phyloP scores from a whole-genome alignment of 768 basidiomycete genomes.

The Auriculariales sp. region DNA sequence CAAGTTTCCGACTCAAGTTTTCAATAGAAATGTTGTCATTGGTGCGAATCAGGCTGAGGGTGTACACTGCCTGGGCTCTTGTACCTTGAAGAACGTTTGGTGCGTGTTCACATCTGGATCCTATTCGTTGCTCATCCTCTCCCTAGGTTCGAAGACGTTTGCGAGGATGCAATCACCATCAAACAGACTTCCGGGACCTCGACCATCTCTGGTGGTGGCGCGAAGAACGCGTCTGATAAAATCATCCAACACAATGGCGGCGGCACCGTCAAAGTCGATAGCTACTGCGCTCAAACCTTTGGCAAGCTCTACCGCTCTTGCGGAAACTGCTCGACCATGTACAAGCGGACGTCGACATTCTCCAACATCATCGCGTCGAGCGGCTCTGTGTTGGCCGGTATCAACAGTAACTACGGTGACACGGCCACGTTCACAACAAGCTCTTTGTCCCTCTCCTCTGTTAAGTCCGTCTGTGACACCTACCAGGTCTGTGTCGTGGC shows the following conservation, averaged over 20 bases:
- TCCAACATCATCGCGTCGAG: constrained; percentile 1
- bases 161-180: constrained; percentile 27
- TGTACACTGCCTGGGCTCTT: constrained; percentile 20
- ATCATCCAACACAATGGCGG: constrained; percentile 5
- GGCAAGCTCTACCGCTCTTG: constrained; percentile 5
- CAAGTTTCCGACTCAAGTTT: too few relatives aligned
- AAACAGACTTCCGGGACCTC: constrained; percentile 10
- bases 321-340: constrained; percentile 5
- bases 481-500: not conserved
- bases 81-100: constrained; percentile 7
- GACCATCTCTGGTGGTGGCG: constrained; percentile 6
- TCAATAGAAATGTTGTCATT: constrained; percentile 22
- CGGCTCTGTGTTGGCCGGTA: not conserved
- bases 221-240: constrained; percentile 6
- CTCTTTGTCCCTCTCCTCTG: not conserved
- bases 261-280: constrained; percentile 3
- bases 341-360: not conserved
- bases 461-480: constrained; percentile 1
- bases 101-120: too few relatives aligned
- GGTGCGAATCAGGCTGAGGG: constrained; percentile 28
- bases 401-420: not conserved
- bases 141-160: too few relatives aligned
- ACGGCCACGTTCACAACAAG: not conserved
- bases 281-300: constrained; percentile 4
- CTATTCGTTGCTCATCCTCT: too few relatives aligned